Evolutionary conservation across 441 rosid genomes (phyloP).

Genomic region (Viola pubescens): DNA sequence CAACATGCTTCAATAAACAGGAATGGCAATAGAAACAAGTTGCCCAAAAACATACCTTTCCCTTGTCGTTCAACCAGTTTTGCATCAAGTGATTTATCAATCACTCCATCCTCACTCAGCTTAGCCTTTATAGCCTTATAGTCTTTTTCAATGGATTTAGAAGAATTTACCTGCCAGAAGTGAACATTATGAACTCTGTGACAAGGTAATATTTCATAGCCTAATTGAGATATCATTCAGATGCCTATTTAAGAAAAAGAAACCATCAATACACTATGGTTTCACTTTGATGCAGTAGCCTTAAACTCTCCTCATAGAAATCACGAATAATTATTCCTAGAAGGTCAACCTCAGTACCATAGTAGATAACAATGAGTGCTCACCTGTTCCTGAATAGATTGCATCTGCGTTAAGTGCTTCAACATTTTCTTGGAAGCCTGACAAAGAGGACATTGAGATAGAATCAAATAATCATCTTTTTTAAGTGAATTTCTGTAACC

Average conservation of each 20-base stretch:
- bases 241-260: background rate
- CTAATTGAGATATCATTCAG: background rate
- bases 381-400: slow-evolving; percentile 72
- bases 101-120: slow-evolving; percentile 51
- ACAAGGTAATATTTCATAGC: background rate
- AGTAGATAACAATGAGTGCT: background rate
- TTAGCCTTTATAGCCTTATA: slow-evolving; percentile 56
- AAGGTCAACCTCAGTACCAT: background rate
- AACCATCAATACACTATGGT: background rate
- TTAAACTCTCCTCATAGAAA: background rate
- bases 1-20: slow-evolving; percentile 1
- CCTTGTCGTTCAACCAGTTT: slow-evolving; percentile 58
- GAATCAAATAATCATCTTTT: slow-evolving; percentile 5
- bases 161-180: slow-evolving; percentile 50
- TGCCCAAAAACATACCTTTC: slow-evolving; percentile 40
- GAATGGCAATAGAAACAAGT: slow-evolving; percentile 4
- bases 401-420: slow-evolving; percentile 64
- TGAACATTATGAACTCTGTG: slow-evolving; percentile 9
- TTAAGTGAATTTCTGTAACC: background rate
- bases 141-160: slow-evolving; percentile 74
- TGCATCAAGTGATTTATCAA: slow-evolving; percentile 65
- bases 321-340: background rate
- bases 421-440: slow-evolving; percentile 68
- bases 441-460: slow-evolving; percentile 19
- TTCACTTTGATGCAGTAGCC: background rate